Percentiles rank a stretch among this genome's conserved stretches.
Conservation (phyloP, 352 stramenopile genomes). For the Globisporangium spiculum region DNA sequence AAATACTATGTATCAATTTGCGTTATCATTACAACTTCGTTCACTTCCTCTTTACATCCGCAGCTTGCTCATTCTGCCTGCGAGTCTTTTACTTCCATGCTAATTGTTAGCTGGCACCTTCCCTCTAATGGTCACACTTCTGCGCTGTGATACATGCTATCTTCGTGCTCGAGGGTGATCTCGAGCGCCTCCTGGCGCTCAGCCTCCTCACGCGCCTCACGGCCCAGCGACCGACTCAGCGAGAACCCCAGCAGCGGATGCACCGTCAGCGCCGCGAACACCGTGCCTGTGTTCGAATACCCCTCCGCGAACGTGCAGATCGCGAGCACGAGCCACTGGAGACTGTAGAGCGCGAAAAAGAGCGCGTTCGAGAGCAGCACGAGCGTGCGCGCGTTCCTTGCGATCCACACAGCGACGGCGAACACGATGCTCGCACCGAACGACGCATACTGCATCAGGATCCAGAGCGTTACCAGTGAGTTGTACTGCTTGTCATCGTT, state of each 20-base stretch:
- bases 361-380: conserved; percentile 15
- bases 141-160: conserved; percentile 12
- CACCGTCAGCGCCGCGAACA: conserved; percentile 9
- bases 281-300: background rate
- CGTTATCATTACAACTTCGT: background rate
- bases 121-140: background rate
- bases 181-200: conserved; percentile 18
- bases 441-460: conserved; percentile 12
- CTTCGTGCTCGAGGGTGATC: conserved; percentile 12
- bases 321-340: conserved; percentile 10
- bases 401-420: conserved; percentile 12
- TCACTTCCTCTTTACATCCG: background rate
- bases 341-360: conserved; percentile 10
- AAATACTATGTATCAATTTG: background rate
- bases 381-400: background rate
- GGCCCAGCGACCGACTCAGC: conserved; percentile 7
- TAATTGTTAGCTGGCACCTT: too few relatives aligned
- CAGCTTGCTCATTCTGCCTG: background rate
- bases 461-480: conserved; percentile 4
- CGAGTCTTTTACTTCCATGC: background rate
- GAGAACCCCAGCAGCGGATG: conserved; percentile 7
- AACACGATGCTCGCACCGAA: conserved; percentile 16
- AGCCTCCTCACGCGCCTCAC: conserved; percentile 8
- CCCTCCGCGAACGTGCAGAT: background rate
- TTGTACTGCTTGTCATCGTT: background rate